These are phyloP conservation scores for Puccinia polysora DNA, from an alignment of 1,284 basidiomycete genomes.

Conservation along the genomic window DNA sequence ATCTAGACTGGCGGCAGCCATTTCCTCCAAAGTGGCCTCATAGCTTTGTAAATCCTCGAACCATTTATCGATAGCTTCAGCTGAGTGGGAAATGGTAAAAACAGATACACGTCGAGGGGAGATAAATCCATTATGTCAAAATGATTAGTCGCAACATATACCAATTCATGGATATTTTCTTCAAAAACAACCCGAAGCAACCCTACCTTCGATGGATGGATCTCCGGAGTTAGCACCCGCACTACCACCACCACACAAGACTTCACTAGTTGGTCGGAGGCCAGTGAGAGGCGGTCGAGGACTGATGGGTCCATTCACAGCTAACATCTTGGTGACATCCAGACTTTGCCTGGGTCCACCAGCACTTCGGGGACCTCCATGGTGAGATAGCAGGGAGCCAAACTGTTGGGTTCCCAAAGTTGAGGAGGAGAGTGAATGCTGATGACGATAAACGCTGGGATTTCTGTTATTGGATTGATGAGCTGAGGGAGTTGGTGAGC, in stretches of 20 bases:
- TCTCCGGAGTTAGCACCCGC: neutral
- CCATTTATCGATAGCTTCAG: constrained; percentile 98
- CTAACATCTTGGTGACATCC: constrained; percentile 17
- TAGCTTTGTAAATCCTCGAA: constrained; percentile 98
- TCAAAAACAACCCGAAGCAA: too few relatives aligned
- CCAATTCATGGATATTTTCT: too few relatives aligned
- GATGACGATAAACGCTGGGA: constrained; percentile 14
- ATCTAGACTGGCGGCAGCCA: constrained; percentile 97
- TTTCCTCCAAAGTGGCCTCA: constrained; percentile 95
- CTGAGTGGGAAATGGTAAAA: constrained; percentile 54
- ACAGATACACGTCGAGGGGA: neutral
- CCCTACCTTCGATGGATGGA: constrained; percentile 14
- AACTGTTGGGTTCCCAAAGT: constrained; percentile 16
- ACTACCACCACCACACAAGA: constrained; percentile 7
- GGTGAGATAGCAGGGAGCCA: constrained; percentile 4
- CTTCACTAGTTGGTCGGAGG: constrained; percentile 30
- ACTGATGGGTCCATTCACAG: constrained; percentile 23
- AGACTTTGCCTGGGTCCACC: constrained; percentile 27
- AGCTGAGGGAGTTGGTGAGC: constrained; percentile 18
- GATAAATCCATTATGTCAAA: too few relatives aligned
- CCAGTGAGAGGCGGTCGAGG: constrained; percentile 3
- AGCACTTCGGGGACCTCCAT: constrained; percentile 7
- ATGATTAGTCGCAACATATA: too few relatives aligned
- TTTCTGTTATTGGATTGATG: constrained; percentile 5
- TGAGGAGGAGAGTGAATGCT: constrained; percentile 23